Conservation (phyloP, 352 stramenopile genomes). For the Phytophthora europaea region DNA sequence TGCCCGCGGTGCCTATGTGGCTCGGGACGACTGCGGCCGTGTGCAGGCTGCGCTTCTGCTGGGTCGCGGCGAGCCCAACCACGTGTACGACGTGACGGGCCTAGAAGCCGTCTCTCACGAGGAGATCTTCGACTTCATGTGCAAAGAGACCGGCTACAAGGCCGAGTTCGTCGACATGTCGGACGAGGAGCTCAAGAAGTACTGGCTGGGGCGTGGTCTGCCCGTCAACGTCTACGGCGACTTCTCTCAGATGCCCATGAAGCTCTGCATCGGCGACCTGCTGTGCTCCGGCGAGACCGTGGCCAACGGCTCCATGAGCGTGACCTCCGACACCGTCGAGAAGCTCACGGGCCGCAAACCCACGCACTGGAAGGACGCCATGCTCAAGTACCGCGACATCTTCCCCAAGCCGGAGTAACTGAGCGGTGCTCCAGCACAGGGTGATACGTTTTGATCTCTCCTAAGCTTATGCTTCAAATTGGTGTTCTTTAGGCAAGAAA, state of each 20-base stretch:
- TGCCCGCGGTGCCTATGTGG: constrained; percentile 19
- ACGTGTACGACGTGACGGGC: constrained; percentile 23
- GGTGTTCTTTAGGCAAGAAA: not conserved
- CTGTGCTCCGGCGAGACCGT: constrained; percentile 24
- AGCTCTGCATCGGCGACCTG: constrained; percentile 26
- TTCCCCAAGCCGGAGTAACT: constrained; percentile 24
- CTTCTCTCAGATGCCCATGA: constrained; percentile 30
- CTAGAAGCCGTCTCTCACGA: constrained; percentile 14
- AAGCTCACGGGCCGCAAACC: constrained; percentile 26
- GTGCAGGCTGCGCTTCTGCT: constrained; percentile 15
- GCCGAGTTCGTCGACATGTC: constrained; percentile 21
- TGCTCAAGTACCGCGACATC: constrained; percentile 27
- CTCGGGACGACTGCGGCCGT: constrained; percentile 23
- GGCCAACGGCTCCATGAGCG: constrained; percentile 20
- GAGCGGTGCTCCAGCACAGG: not conserved
- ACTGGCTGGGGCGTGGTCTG: constrained; percentile 26
- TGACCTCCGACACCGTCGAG: constrained; percentile 15
- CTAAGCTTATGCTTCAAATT: not conserved
- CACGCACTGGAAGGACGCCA: constrained; percentile 14
- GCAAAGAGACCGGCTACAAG: constrained; percentile 18
- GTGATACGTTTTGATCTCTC: not conserved
- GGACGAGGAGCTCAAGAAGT: constrained; percentile 25
- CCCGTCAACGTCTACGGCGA: constrained; percentile 20
- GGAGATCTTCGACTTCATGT: constrained; percentile 28
- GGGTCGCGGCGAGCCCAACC: constrained; percentile 19